Evolutionary conservation across 208 protist genomes (phyloP).

Genomic region (Wallacemonas collosoma): DNA sequence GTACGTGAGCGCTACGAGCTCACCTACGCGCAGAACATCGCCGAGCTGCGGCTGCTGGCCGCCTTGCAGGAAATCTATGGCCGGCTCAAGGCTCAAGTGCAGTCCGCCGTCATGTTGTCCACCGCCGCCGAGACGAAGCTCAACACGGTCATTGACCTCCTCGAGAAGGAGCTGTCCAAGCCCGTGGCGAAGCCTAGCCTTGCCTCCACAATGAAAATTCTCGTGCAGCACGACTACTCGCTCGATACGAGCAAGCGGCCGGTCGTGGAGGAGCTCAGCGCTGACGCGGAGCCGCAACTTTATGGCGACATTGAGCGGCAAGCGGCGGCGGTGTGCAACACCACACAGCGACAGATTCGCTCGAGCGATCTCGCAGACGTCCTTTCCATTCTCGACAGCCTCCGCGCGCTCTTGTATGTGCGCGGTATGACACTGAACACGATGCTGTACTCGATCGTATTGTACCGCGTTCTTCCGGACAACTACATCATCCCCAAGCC

Average conservation of each 20-base stretch:
- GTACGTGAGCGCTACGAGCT: conserved; percentile 24
- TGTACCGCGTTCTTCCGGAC: conserved; percentile 58
- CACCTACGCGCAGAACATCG: conserved; percentile 50
- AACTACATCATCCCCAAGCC: conserved; percentile 60
- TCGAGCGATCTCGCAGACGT: conserved; percentile 43
- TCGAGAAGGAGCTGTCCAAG: conserved; percentile 17
- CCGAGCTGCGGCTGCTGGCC: conserved; percentile 62
- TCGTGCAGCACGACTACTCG: conserved; percentile 18
- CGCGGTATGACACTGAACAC: conserved; percentile 61
- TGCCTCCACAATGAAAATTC: conserved; percentile 5
- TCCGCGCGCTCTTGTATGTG: conserved; percentile 66
- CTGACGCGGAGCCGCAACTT: conserved; percentile 27
- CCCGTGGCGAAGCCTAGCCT: conserved; percentile 12
- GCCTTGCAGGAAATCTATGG: conserved; percentile 63
- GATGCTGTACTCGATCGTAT: conserved; percentile 62
- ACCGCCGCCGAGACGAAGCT: conserved; percentile 54
- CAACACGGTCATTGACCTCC: conserved; percentile 15
- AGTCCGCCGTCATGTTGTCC: conserved; percentile 55
- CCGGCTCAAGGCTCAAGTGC: conserved; percentile 69
- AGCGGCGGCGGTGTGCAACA: conserved; percentile 27
- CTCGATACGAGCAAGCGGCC: conserved; percentile 1
- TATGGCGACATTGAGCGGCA: conserved; percentile 32
- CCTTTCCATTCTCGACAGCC: conserved; percentile 56
- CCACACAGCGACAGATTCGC: conserved; percentile 47
- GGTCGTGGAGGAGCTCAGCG: conserved; percentile 20